Evolutionary conservation across 805 yeast species (phyloP).

Genomic region (Millerago galiae): DNA sequence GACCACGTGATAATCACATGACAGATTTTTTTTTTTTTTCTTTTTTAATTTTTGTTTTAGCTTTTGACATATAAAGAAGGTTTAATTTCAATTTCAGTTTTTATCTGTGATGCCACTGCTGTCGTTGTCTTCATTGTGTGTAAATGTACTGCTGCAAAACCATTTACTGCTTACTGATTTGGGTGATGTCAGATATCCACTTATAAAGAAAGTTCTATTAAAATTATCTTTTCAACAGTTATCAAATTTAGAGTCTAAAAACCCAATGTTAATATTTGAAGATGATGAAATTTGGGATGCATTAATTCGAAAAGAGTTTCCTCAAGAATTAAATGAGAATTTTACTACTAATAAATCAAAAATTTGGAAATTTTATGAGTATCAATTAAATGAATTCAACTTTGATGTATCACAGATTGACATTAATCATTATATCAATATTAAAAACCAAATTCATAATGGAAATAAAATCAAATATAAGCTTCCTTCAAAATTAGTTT

Average conservation of each 20-base stretch:
- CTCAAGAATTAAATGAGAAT: slow-evolving; percentile 27
- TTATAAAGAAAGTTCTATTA: slow-evolving; percentile 24
- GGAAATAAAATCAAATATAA: slow-evolving; percentile 21
- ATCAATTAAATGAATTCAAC: slow-evolving; percentile 14
- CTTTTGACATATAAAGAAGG: too few species aligned
- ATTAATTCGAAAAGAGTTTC: slow-evolving; percentile 28
- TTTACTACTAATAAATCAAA: slow-evolving; percentile 21
- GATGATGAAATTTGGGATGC: slow-evolving; percentile 33
- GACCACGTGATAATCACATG: neutral
- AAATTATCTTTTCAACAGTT: slow-evolving; percentile 28
- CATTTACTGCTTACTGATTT: slow-evolving; percentile 20
- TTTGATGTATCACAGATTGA: slow-evolving; percentile 9
- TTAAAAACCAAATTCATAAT: slow-evolving; percentile 3
- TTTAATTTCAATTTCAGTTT: too few species aligned
- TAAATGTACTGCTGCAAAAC: slow-evolving; percentile 16
- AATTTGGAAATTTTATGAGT: slow-evolving; percentile 15
- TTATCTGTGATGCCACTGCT: slow-evolving; percentile 7
- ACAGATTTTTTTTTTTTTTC: neutral
- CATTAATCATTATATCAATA: slow-evolving; percentile 14
- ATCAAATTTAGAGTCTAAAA: slow-evolving; percentile 25
- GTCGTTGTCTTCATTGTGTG: slow-evolving; percentile 19
- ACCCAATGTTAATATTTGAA: slow-evolving; percentile 29
- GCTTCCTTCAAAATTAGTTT: slow-evolving; percentile 31
- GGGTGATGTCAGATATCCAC: slow-evolving; percentile 27
- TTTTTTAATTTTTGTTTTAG: too few species aligned